Evolutionary conservation across 2,329 filamentous ascomycete species (phyloP).

Genomic region (Fusarium sublunatum): DNA sequence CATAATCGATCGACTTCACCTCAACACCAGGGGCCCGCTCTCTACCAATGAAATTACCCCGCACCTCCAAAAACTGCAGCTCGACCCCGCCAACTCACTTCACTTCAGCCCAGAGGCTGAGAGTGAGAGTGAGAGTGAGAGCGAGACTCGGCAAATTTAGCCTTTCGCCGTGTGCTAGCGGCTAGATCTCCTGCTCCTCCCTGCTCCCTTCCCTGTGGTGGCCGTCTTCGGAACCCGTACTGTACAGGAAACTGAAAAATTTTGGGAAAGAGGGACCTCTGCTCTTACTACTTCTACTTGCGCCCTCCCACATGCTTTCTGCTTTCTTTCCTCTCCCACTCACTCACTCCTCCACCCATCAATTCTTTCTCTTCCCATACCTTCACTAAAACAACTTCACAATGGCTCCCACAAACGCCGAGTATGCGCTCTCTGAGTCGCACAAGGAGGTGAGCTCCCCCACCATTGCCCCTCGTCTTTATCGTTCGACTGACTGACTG

Average conservation of each 20-base stretch:
- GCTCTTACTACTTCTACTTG: conserved; percentile 34
- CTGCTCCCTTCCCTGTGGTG: conserved; percentile 13
- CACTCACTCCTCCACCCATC: conserved; percentile 9
- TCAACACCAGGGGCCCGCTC: conserved; percentile 18
- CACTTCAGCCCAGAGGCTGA: conserved; percentile 13
- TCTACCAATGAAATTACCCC: conserved; percentile 42
- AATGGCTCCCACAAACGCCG: conserved; percentile 57
- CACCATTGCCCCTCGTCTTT: conserved; percentile 40
- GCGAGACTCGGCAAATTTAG: conserved; percentile 22
- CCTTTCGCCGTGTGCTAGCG: conserved; percentile 30
- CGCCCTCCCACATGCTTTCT: conserved; percentile 33
- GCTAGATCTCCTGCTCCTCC: conserved; percentile 17
- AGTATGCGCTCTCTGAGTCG: conserved; percentile 64
- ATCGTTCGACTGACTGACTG: conserved; percentile 34
- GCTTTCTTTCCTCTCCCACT: conserved; percentile 15
- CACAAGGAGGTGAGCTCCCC: conserved; percentile 64
- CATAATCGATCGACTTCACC: conserved; percentile 10
- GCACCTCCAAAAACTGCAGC: conserved; percentile 40
- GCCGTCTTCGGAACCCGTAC: conserved; percentile 40
- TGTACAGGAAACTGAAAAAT: conserved; percentile 27
- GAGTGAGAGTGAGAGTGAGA: too few species aligned
- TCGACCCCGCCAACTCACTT: conserved; percentile 31
- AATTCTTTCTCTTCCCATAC: conserved; percentile 16
- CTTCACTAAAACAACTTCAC: conserved; percentile 38
- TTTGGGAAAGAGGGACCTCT: conserved; percentile 25